These are phyloP conservation scores for Lasiosphaeria hispida DNA, from an alignment of 495 filamentous ascomycete genomes.

Conservation along the genomic window DNA sequence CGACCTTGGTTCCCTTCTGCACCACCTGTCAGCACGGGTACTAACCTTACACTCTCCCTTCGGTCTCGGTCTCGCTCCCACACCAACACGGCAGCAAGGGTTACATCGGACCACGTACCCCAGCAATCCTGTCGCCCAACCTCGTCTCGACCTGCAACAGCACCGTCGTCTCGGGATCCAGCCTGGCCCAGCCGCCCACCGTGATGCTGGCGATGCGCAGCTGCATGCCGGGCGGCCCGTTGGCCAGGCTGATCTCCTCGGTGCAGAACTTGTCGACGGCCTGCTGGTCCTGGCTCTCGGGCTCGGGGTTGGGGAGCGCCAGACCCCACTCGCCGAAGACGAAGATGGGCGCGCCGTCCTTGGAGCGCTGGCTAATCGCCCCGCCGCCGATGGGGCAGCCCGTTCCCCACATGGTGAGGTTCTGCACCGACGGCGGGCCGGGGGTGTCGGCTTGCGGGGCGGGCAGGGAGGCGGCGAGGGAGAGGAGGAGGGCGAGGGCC, in stretches of 20 bases:
- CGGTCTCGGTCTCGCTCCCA: too few species aligned
- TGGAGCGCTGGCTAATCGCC: constrained; percentile 14
- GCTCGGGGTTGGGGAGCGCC: constrained; percentile 6
- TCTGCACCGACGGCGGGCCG: constrained; percentile 10
- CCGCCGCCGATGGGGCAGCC: constrained; percentile 27
- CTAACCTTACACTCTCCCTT: too few species aligned
- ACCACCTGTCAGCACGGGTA: too few species aligned
- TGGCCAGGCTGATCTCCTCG: constrained; percentile 21
- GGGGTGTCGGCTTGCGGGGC: neutral
- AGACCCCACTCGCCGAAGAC: constrained; percentile 24
- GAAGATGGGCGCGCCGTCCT: constrained; percentile 22
- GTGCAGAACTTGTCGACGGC: constrained; percentile 21
- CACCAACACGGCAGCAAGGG: too few species aligned
- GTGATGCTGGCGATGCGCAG: constrained; percentile 20
- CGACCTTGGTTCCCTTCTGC: neutral
- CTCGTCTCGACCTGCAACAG: constrained; percentile 16
- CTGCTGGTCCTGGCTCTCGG: neutral
- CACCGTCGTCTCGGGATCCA: constrained; percentile 20
- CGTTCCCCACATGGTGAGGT: constrained; percentile 25
- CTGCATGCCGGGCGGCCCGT: constrained; percentile 22
- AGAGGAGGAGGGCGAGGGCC: neutral
- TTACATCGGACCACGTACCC: constrained; percentile 15
- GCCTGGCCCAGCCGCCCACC: constrained; percentile 19
- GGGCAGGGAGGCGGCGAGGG: neutral
- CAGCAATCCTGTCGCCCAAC: constrained; percentile 14